Conservation (phyloP, 177 flowering plant genomes). For the Vitis hybrid region DNA sequence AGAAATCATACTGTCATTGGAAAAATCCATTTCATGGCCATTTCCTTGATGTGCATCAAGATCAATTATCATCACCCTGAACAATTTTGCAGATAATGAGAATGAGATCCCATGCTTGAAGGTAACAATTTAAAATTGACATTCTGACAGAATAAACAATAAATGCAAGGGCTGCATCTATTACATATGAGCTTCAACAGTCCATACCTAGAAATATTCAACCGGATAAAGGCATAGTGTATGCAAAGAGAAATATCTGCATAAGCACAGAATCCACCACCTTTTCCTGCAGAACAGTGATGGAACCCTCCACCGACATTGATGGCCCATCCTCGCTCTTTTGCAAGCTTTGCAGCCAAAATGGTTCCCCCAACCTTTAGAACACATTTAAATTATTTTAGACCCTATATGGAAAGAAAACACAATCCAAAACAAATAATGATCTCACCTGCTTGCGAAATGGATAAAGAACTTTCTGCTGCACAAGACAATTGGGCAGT, state of each 20-base stretch:
- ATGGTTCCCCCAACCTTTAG: slow-evolving; percentile 91
- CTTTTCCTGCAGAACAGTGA: slow-evolving; percentile 80
- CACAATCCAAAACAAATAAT: not conserved
- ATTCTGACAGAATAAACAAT: not conserved
- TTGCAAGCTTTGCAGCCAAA: slow-evolving; percentile 91
- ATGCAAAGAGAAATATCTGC: slow-evolving; percentile 96
- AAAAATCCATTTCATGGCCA: slow-evolving; percentile 90
- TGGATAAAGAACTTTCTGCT: slow-evolving; percentile 68
- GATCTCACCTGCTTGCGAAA: slow-evolving; percentile 81
- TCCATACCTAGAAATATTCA: slow-evolving; percentile 75
- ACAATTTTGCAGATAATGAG: slow-evolving; percentile 14
- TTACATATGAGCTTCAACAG: slow-evolving; percentile 2
- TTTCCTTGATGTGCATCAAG: slow-evolving; percentile 99
- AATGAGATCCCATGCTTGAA: slow-evolving; percentile 1
- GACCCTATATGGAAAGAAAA: not conserved
- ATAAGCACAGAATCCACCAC: slow-evolving; percentile 96
- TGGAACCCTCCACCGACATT: slow-evolving; percentile 99
- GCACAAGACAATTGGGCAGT: slow-evolving; percentile 78
- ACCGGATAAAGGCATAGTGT: slow-evolving; percentile 68
- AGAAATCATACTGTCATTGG: slow-evolving; percentile 62
- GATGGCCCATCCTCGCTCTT: slow-evolving; percentile 95
- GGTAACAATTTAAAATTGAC: not conserved
- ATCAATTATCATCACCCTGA: slow-evolving; percentile 98
- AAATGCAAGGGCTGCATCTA: not conserved
- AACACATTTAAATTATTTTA: slow-evolving; percentile 1